Conservation (phyloP, 1,284 basidiomycete genomes). For the Puccinia coronata region DNA sequence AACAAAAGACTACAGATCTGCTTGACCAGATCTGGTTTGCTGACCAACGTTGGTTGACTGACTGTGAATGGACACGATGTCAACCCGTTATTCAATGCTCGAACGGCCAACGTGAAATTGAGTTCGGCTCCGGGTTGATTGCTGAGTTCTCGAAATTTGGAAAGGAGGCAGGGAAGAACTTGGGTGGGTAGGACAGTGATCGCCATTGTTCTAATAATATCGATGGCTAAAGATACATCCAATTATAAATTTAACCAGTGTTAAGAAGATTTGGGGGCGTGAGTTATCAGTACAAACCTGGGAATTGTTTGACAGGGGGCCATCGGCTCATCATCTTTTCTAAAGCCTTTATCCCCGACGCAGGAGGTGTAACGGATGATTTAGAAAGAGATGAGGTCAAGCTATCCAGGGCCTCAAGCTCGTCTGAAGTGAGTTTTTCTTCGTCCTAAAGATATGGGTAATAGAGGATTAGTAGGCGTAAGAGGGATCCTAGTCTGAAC, state of each 20-base stretch:
- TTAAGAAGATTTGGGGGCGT: not conserved
- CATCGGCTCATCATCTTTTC: constrained; percentile 33
- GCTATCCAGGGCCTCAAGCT: constrained; percentile 9
- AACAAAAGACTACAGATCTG: constrained; percentile 12
- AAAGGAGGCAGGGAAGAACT: constrained; percentile 17
- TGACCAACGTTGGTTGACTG: constrained; percentile 2
- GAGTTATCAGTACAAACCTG: constrained; percentile 21
- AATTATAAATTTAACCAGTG: not conserved
- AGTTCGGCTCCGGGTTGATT: constrained; percentile 19
- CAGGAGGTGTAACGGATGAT: not conserved
- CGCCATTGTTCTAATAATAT: constrained; percentile 23
- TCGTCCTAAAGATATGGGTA: not conserved
- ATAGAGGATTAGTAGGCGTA: not conserved
- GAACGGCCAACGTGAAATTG: constrained; percentile 32
- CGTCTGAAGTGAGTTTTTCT: not conserved
- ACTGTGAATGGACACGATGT: constrained; percentile 5
- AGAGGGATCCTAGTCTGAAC: not conserved
- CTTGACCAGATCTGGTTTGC: constrained; percentile 28
- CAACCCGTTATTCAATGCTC: constrained; percentile 41
- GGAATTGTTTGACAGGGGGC: constrained; percentile 39
- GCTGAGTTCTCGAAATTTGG: constrained; percentile 3
- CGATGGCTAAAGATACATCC: constrained; percentile 18
- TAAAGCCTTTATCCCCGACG: constrained; percentile 4
- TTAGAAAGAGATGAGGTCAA: constrained; percentile 38
- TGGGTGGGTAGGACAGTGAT: constrained; percentile 22